Evolutionary conservation across 2,329 filamentous ascomycete species (phyloP).

Genomic region (Chaetomium olivaceum): DNA sequence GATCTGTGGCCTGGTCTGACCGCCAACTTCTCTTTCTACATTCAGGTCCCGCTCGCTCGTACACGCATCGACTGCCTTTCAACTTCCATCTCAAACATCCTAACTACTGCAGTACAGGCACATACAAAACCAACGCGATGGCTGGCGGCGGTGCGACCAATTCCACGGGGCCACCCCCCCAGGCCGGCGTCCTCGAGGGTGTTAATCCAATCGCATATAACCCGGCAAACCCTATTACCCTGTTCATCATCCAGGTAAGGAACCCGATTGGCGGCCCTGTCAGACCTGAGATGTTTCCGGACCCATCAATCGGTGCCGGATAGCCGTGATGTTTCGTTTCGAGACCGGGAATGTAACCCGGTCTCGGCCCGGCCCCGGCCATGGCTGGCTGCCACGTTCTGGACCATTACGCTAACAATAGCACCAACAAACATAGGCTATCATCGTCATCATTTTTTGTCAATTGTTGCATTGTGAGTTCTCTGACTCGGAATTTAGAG

Average conservation of each 20-base stretch:
- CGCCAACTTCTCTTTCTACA: neutral
- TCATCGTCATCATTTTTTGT: slow-evolving; percentile 74
- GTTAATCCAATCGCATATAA: slow-evolving; percentile 64
- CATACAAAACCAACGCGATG: slow-evolving; percentile 23
- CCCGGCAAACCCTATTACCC: slow-evolving; percentile 62
- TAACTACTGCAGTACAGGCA: neutral
- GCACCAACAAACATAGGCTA: slow-evolving; percentile 35
- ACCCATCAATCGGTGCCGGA: slow-evolving; percentile 1
- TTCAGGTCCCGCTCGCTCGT: neutral
- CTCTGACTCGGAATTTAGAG: too few species aligned
- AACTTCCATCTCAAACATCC: neutral
- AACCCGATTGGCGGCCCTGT: neutral
- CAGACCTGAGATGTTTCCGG: neutral
- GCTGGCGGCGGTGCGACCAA: slow-evolving; percentile 29
- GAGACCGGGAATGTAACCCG: slow-evolving; percentile 3
- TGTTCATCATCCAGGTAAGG: slow-evolving; percentile 70
- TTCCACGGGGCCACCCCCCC: slow-evolving; percentile 31
- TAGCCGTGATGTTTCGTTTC: slow-evolving; percentile 18
- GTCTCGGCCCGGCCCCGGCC: slow-evolving; percentile 7
- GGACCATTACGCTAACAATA: slow-evolving; percentile 28
- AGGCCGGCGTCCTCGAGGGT: slow-evolving; percentile 62
- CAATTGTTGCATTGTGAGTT: slow-evolving; percentile 62
- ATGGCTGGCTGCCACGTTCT: neutral
- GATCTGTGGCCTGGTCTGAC: neutral
- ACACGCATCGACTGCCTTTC: neutral